A percentile compares a stretch with the other conserved stretches of the same genome.
Conservation (phyloP, 2,329 filamentous ascomycete species). For the Xylariaceae sp. region DNA sequence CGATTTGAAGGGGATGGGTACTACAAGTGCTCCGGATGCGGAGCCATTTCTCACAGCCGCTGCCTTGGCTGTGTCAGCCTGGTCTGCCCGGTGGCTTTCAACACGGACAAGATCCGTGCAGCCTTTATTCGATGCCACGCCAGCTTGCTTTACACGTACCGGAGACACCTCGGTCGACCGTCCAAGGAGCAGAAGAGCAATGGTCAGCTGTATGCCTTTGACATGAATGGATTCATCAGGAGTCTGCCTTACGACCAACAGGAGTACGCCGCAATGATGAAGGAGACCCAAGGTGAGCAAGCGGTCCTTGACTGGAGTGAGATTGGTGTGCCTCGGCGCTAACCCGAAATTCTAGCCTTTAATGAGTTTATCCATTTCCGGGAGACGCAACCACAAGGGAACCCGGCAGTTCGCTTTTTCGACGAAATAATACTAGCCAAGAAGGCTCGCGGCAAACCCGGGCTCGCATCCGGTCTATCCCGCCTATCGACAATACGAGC, state of each 20-base stretch:
- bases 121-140: constrained; percentile 61
- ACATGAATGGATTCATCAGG: constrained; percentile 60
- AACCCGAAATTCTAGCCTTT: constrained; percentile 46
- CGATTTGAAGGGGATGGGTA: constrained; percentile 65
- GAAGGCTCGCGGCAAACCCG: constrained; percentile 59
- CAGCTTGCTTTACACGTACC: constrained; percentile 61
- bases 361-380: constrained; percentile 83
- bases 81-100: constrained; percentile 59
- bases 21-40: constrained; percentile 67
- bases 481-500: constrained; percentile 55
- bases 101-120: constrained; percentile 55
- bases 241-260: constrained; percentile 62
- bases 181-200: constrained; percentile 55
- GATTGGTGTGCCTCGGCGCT: too few relatives aligned
- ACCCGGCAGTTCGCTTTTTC: constrained; percentile 68
- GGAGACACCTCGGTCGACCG: constrained; percentile 56
- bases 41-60: constrained; percentile 50
- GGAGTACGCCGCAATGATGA: constrained; percentile 58
- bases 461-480: constrained; percentile 59
- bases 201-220: constrained; percentile 57
- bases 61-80: constrained; percentile 58
- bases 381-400: constrained; percentile 57
- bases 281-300: constrained; percentile 58
- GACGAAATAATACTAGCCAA: constrained; percentile 82
- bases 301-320: neutral